phyloP scores from a whole-genome alignment of 495 filamentous ascomycete genomes.

The Sabuloglossum arenarium region DNA sequence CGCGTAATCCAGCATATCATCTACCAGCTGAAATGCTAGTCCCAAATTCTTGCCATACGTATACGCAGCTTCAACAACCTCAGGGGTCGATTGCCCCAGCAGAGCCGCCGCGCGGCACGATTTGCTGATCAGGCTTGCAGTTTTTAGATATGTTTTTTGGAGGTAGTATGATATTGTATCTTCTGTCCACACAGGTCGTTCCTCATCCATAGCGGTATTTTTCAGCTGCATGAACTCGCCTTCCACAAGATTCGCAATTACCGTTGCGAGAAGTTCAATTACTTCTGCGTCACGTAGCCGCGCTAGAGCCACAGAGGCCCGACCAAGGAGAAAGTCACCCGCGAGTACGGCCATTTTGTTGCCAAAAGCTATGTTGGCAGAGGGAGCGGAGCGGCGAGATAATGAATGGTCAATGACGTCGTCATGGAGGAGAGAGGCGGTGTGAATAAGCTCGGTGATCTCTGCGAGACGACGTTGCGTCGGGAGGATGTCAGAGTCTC shows the following conservation, averaged over 20 bases:
- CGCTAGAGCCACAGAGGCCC: slow-evolving; percentile 84
- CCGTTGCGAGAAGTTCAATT: slow-evolving; percentile 79
- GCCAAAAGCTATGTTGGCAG: slow-evolving; percentile 81
- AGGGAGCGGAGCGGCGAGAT: slow-evolving; percentile 59
- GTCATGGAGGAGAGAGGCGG: slow-evolving; percentile 88
- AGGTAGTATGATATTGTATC: slow-evolving; percentile 83
- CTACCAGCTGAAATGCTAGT: slow-evolving; percentile 91
- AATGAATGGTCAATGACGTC: slow-evolving; percentile 91
- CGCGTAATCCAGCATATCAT: slow-evolving; percentile 96
- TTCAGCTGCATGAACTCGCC: slow-evolving; percentile 99
- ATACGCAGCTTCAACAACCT: slow-evolving; percentile 81
- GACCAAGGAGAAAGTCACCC: slow-evolving; percentile 81
- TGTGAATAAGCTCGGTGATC: slow-evolving; percentile 93
- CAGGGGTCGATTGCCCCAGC: slow-evolving; percentile 52
- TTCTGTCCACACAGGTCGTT: slow-evolving; percentile 59
- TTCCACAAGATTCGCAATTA: slow-evolving; percentile 93
- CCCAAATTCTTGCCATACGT: slow-evolving; percentile 80
- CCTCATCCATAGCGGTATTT: slow-evolving; percentile 78
- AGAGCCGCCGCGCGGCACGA: slow-evolving; percentile 79
- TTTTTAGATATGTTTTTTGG: slow-evolving; percentile 98
- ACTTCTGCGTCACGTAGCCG: slow-evolving; percentile 83
- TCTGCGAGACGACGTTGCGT: slow-evolving; percentile 86
- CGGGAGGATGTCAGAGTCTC: slow-evolving; percentile 62
- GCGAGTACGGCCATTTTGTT: slow-evolving; percentile 98
- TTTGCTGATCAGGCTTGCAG: slow-evolving; percentile 86